Conservation (phyloP, 1,284 basidiomycete genomes). For the Cystobasidiaceae sp. region DNA sequence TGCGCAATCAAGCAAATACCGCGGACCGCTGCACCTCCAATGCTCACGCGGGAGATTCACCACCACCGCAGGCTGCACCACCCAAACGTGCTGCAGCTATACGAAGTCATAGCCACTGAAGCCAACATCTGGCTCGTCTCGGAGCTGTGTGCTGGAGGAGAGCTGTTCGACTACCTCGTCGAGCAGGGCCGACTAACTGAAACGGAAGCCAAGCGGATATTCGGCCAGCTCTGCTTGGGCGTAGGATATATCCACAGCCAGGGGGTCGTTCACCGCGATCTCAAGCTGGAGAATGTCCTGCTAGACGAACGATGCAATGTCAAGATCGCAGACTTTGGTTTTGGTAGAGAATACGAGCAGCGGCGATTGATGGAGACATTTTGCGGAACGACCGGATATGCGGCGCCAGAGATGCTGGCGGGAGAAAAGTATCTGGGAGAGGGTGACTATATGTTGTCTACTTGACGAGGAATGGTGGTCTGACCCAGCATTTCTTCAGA, state of each 20-base stretch:
- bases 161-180: slow-evolving; percentile 51
- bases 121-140: slow-evolving; percentile 92
- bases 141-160: slow-evolving; percentile 88
- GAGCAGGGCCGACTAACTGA: slow-evolving; percentile 46
- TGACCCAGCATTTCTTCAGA: slow-evolving; percentile 61
- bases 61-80: slow-evolving; percentile 96
- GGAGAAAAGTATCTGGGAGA: slow-evolving; percentile 84
- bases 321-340: slow-evolving; percentile 85
- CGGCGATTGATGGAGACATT: slow-evolving; percentile 84
- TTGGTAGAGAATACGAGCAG: slow-evolving; percentile 86
- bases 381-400: slow-evolving; percentile 94
- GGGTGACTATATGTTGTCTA: slow-evolving; percentile 61
- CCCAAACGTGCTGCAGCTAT: slow-evolving; percentile 88
- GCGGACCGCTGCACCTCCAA: slow-evolving; percentile 40
- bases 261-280: slow-evolving; percentile 50
- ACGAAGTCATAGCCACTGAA: slow-evolving; percentile 96
- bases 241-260: slow-evolving; percentile 48
- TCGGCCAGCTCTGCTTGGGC: slow-evolving; percentile 49
- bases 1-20: slow-evolving; percentile 98
- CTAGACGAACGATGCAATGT: slow-evolving; percentile 49
- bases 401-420: slow-evolving; percentile 88
- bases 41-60: slow-evolving; percentile 93
- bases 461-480: background rate
- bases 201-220: slow-evolving; percentile 45
- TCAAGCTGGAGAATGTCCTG: slow-evolving; percentile 55